Evolutionary conservation across 2,329 filamentous ascomycete genomes (phyloP), one percentile per base, ranked within the genome.

Genomic region (Fusarium buharicum): DNA sequence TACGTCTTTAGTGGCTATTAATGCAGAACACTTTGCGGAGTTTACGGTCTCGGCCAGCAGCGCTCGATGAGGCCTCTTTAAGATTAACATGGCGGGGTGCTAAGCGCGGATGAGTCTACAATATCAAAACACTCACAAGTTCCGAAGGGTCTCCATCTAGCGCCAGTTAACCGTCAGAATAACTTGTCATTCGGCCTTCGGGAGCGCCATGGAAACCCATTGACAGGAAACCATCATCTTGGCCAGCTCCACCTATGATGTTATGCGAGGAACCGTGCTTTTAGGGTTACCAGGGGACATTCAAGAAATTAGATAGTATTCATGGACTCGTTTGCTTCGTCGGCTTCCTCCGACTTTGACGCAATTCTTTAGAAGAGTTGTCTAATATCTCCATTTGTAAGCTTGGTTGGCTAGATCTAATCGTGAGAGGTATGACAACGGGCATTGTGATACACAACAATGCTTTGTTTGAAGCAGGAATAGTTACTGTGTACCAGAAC

Each of bases 391-490:
- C 33, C 36, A 58, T 68, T 59, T 36, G 47, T 55, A 39, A 39
- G 36, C 36, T 36, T 56, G 33, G 33, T 34, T 50, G 45, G 41
- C 46, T 52, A 44, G 45, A 47, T 50, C 49, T 28, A 45, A 34
- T 41, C 41, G 39, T 46, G 33, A 41, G 48, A 39, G 34, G 44
- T 54, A 24, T 41, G 41, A 36, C 47, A 33, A 50, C 40, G 31
- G 45, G 28, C 27, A 50, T 51, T 64, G 54, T 70, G 66, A 69
- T 63, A 68, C 68, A 64, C 52, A 51, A 50, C 55, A 61, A 56
- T 55, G 59, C 64, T 57, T 59, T 68, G 52, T 66, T 55, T 62
- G 59, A 61, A 49, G 59, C 64, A 64, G 27, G 27, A 24, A 20
- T 28, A 20, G 18, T 20, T 12, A n/a, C 30, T 9, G 27, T 11